Evolutionary conservation across 129 eudicot species (phyloP).

Genomic region (Dittrichia graveolens): DNA sequence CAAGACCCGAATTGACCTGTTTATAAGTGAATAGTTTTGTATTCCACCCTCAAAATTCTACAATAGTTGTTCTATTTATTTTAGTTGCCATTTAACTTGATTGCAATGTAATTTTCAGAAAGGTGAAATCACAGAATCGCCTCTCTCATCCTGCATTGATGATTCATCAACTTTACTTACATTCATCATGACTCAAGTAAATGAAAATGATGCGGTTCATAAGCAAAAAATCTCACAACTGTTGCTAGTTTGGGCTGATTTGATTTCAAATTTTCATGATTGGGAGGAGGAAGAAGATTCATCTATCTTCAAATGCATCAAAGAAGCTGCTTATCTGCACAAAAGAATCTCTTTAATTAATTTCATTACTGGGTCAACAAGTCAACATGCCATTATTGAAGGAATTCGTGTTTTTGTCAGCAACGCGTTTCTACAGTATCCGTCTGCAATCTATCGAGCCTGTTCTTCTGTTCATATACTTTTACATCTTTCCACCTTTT

Average conservation of each 20-base stretch:
- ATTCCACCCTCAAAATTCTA: background rate
- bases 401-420: conserved; percentile 53
- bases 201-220: conserved; percentile 33
- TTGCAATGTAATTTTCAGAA: conserved; percentile 40
- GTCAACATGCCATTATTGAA: conserved; percentile 53
- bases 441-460: conserved; percentile 64
- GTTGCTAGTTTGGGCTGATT: conserved; percentile 58
- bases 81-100: conserved; percentile 21
- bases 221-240: conserved; percentile 51
- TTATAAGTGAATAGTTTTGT: background rate
- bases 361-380: conserved; percentile 42
- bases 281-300: conserved; percentile 82
- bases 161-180: conserved; percentile 67
- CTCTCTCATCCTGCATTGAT: conserved; percentile 55
- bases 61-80: background rate
- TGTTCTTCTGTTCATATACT: conserved; percentile 57
- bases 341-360: conserved; percentile 37
- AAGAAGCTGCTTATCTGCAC: conserved; percentile 54
- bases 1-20: background rate
- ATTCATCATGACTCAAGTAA: conserved; percentile 51
- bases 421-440: conserved; percentile 62
- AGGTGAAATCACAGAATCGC: conserved; percentile 33
- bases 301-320: conserved; percentile 62
- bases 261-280: conserved; percentile 55
- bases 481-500: conserved; percentile 45